Base-by-base conservation (phyloP, 176 grass and related monocot genomes). In the Luzula sylvatica region DNA sequence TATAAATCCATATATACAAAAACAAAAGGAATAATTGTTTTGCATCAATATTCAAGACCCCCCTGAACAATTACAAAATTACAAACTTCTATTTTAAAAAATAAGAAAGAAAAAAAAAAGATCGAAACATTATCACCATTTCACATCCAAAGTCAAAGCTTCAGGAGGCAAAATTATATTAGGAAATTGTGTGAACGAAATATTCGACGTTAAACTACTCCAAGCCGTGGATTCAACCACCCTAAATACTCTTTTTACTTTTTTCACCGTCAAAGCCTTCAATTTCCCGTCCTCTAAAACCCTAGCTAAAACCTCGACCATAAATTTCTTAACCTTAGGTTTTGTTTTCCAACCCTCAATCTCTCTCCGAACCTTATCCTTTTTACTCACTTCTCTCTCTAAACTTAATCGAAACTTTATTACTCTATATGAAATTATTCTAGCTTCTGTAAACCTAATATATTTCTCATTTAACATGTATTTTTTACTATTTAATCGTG, bases 181-280 rank as follows among this genome's bases (percentile, higher is more conserved):
- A 26, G 66, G 45, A 51, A 89, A 96, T 55, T 79, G 70, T 8
- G 90, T 86, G 52, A 89, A 96, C 21, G 90, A 96, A 59, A 89
- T 22, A 51, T 96, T 96, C 47, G 77, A 86, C 47, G 73, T 78
- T 40, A 95, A 26, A 56, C 72, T 86, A 71, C 90, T 76, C 81
- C 81, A 86, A 27, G 84, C 71, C 56, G 60, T 68, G 47, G 90
- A 77, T 23, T 89, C 90, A 14, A 19, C 50, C 28, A 58, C 26
- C 23, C 41, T 29, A 48, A 86, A 67, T 21, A 65, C 46, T 52
- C 46, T 61, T 50, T 69, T 86, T 20, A 79, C 65, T 49, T 75
- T 95, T 67, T 88, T 89, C 54, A 82, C 73, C 6, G 63, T 43
- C 32, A 89, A 26, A 71, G 58, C 53, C 66, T 86, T 88, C 40